These are phyloP conservation scores for Penicillium hordei DNA, from an alignment of 2,329 filamentous ascomycete species.

Conservation along the genomic window DNA sequence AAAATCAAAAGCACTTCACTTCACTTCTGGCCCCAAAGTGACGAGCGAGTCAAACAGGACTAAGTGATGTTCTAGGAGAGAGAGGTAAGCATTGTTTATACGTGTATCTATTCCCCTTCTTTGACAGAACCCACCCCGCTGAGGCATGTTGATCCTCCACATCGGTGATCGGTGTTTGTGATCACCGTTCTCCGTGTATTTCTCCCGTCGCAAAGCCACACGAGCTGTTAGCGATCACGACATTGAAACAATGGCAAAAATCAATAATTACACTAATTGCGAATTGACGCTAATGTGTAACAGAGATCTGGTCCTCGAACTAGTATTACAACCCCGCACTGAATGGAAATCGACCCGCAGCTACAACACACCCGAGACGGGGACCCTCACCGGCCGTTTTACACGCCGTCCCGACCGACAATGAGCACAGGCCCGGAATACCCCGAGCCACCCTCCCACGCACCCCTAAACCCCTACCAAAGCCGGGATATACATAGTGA, in stretches of 20 bases:
- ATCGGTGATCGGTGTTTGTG: slow-evolving; percentile 27
- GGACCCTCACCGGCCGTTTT: slow-evolving; percentile 10
- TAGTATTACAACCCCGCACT: background rate
- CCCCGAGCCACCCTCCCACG: slow-evolving; percentile 30
- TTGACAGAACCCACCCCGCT: background rate
- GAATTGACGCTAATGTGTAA: background rate
- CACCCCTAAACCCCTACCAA: slow-evolving; percentile 12
- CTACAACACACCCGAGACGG: slow-evolving; percentile 25
- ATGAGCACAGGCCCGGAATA: slow-evolving; percentile 22
- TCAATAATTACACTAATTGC: background rate
- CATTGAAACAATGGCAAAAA: background rate
- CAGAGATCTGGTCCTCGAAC: background rate
- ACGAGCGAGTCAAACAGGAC: background rate
- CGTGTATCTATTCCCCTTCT: background rate
- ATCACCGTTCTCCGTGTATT: slow-evolving; percentile 20
- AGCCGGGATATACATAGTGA: background rate
- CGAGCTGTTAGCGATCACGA: background rate
- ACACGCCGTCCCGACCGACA: slow-evolving; percentile 12
- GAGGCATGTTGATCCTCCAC: slow-evolving; percentile 5
- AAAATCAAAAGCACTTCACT: background rate
- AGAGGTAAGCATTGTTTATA: background rate
- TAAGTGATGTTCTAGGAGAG: background rate
- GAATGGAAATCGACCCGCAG: slow-evolving; percentile 39
- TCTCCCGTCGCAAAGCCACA: background rate
- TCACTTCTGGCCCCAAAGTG: background rate